Evolutionary conservation across 768 basidiomycete genomes (phyloP).

Genomic region (Collybiopsis confluens): DNA sequence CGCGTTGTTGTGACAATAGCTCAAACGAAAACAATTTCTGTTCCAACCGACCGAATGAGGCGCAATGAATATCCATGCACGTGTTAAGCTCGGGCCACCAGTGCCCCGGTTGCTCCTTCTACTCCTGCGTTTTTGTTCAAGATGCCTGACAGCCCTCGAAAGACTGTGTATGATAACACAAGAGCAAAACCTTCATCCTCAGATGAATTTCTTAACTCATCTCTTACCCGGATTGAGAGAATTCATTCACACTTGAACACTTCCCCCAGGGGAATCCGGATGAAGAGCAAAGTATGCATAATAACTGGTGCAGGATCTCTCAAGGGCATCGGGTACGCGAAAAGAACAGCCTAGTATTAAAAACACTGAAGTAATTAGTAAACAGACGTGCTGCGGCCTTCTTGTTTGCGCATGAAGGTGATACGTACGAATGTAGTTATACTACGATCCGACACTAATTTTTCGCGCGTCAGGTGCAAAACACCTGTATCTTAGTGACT

Average conservation of each 20-base stretch:
- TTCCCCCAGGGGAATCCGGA: slow-evolving; percentile 47
- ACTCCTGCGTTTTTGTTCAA: background rate
- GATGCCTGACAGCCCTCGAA: slow-evolving; percentile 11
- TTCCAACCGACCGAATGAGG: background rate
- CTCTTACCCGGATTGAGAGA: slow-evolving; percentile 60
- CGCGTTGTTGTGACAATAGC: background rate
- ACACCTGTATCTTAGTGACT: slow-evolving; percentile 76
- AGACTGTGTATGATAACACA: slow-evolving; percentile 34
- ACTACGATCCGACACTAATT: background rate
- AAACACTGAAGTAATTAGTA: slow-evolving; percentile 2
- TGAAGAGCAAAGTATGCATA: slow-evolving; percentile 78
- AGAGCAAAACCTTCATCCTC: slow-evolving; percentile 11
- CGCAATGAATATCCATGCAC: background rate
- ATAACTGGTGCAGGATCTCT: slow-evolving; percentile 86
- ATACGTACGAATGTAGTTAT: slow-evolving; percentile 10
- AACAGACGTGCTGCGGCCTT: slow-evolving; percentile 66
- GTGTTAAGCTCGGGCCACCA: background rate
- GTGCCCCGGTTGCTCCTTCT: background rate
- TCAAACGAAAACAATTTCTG: background rate
- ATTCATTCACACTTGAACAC: slow-evolving; percentile 65
- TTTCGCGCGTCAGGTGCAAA: slow-evolving; percentile 50
- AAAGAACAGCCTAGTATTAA: slow-evolving; percentile 3
- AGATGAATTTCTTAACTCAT: slow-evolving; percentile 57
- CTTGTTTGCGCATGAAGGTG: slow-evolving; percentile 79
- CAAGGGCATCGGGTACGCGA: slow-evolving; percentile 80